Base-by-base conservation (phyloP, 2,329 filamentous ascomycete genomes). In the Escovopsis sp. region DNA sequence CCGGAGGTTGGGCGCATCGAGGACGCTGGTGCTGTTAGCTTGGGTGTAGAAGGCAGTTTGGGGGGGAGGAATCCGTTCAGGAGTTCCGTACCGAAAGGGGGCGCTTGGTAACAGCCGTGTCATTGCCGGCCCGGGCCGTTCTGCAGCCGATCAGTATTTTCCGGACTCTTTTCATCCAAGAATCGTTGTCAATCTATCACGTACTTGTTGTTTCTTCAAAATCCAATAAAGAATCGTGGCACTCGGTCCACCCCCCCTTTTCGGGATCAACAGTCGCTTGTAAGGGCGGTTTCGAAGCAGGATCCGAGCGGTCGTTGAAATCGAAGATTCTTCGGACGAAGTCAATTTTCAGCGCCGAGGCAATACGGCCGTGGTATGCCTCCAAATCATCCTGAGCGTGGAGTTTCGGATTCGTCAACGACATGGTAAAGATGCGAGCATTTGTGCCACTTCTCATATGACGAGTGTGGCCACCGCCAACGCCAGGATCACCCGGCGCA, bases 1-100 rank as follows among this genome's bases (percentile, higher is more conserved):
- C 43, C 86, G 78, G n/a, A 96, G 68, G 40, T 78, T 76, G 3
- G 88, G 87, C 8, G 89, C 89, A 62, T 95, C 86, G 5, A 98
- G 70, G 7, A 95, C 83, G 63, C 78, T 82, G 47, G 12, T 12
- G 9, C 20, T 44, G 53, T 69, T 43, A 71, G 56, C 36, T 24
- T 15, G 35, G 41, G 7, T 11, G n/a, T 4, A n/a, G n/a, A 27
- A 42, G 37, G 45, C 36, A 7, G 15, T 4, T 8, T 2, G 27
- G 27, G 15, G 7, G 27, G 27, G 11, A 8, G 27, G 27, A 7
- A 6, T 11, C 3, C 27, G 27, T 2, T 11, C 11, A 9, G 8
- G 9, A 30, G 8, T 8, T 11, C 11, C 72, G 57, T 67, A 81
- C 79, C 83, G 84, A 64, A 93, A 93, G 5, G 87, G 84, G 14